phyloP scores from a whole-genome alignment of 352 stramenopile genomes.

The Phytophthora cryptogea region DNA sequence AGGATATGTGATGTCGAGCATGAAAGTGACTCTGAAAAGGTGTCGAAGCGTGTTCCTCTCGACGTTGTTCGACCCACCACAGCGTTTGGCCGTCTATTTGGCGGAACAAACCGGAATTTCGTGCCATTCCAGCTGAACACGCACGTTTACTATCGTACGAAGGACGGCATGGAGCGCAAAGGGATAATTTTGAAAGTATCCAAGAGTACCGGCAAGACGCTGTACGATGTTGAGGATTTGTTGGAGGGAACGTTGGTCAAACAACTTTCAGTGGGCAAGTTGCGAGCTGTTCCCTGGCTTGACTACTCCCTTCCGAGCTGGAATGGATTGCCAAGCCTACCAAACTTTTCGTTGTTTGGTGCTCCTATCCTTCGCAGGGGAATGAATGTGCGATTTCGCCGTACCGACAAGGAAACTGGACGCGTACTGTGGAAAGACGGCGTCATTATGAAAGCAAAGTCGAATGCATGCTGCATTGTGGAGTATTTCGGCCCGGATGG shows the following conservation, averaged over 20 bases:
- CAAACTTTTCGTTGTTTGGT: conserved; percentile 32
- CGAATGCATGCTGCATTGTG: conserved; percentile 49
- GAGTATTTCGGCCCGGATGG: conserved; percentile 44
- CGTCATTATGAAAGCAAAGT: conserved; percentile 53
- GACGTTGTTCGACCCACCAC: conserved; percentile 37
- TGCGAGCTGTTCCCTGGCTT: conserved; percentile 58
- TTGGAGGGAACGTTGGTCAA: conserved; percentile 50
- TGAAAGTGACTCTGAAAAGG: conserved; percentile 49
- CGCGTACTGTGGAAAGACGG: conserved; percentile 46
- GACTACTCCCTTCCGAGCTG: conserved; percentile 47
- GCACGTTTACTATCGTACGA: conserved; percentile 57
- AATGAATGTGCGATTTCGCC: conserved; percentile 59
- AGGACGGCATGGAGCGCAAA: conserved; percentile 52
- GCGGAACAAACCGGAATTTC: conserved; percentile 19
- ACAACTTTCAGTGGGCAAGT: conserved; percentile 38
- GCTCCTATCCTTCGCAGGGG: conserved; percentile 46
- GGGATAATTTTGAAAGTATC: conserved; percentile 63
- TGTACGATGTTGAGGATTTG: conserved; percentile 64
- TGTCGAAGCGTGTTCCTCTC: conserved; percentile 53
- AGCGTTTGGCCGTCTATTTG: conserved; percentile 43
- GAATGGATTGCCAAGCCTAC: conserved; percentile 29
- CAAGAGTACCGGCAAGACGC: conserved; percentile 29
- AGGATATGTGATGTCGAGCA: conserved; percentile 64
- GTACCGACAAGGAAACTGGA: conserved; percentile 24
- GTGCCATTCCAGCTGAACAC: conserved; percentile 46